Base-by-base conservation (phyloP, 106 monocot species). In the Apostasia ramifera region DNA sequence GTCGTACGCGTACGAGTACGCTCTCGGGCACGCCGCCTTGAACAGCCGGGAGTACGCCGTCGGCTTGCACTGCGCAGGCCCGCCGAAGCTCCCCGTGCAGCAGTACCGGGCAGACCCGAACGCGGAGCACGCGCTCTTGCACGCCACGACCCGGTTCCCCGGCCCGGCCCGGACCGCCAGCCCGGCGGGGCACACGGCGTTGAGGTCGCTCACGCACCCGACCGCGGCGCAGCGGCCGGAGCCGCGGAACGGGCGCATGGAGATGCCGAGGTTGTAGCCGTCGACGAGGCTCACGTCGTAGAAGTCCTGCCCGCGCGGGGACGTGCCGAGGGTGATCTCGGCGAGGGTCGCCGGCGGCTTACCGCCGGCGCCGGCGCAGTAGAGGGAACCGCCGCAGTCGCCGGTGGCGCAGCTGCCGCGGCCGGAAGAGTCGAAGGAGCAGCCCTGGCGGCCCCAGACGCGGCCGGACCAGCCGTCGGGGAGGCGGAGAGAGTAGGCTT, bases 241-340 rank as follows among this genome's bases (percentile, higher is more conserved):
- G 0, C 76, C 79, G 0, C 81, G 63, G 58, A 84, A 79, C 7
- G 88, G 84, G 49, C 41, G 67, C 71, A 89, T 82, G 7, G 79
- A 74, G 26, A 89, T 71, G 42, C 59, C 88, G 2, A 89, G 61
- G 55, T 89, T 89, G 79, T 84, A 89, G 26, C 88, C 88, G 66
- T 89, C 88, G 6, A 89, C 88, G 2, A 88, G 79, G 74, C 84
- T 84, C 5, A 88, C 84, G 70, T 88, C 88, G 77, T 88, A 88
- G 68, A 89, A 89, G 71, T 89, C 88, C 59, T 71, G 79, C 44
- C 37, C 44, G 11, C 44, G 47, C 3, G 66, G 48, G 3, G 48
- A 49, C 14, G 59, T 9, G 1, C 84, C 84, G 6, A 79, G 73
- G 38, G 88, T 89, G 53, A 89, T 73, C 79, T 89, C 88, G 3